Evolutionary conservation across 768 basidiomycete genomes (phyloP), one percentile per base, ranked within the genome.

Genomic region (Hericium erinaceus): DNA sequence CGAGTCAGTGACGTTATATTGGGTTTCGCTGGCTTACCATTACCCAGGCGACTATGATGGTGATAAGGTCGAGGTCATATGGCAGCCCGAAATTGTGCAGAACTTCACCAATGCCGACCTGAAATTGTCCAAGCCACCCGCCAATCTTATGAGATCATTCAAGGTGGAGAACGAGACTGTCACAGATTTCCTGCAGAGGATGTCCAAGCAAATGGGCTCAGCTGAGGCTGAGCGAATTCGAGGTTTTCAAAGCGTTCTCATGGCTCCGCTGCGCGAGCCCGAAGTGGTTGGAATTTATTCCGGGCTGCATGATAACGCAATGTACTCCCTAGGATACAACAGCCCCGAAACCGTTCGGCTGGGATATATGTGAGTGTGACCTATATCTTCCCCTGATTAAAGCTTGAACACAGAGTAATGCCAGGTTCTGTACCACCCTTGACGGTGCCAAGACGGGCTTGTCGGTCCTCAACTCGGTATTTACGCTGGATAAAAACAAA

Each of bases 21-120:
- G 22, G 28, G 1, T 20, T 57, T 37, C 33, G n/a, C 39, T 52
- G 4, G 49, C 46, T 20, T 24, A 26, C 6, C 8, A 11, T 16
- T 24, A 55, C 52, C 11, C 20, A 82, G 85, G 85, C 20, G 87
- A 88, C 60, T 87, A 87, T 60, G 87, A 88, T 61, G 87, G 87
- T 1, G 86, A 87, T 59, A 82, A 77, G 16, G 78, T 76, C 4
- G 67, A 75, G 7, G 76, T 80, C 1, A 81, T 83, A 37, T 87
- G 81, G 78, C 74, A 84, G 28, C 79, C 79, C 0, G 66, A 72
- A 15, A 72, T 89, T 20, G 84, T 89, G 12, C 48, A 68, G 4
- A 53, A 62, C 1, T 90, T 90, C 67, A 65, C 59, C n/a, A 80
- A 82, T 59, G 80, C 85, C 0, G 68, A 77, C 38, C 67, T 74